These are phyloP conservation scores for Meyerozyma sp. DNA, from an alignment of 1,139 yeast genomes.

Conservation along the genomic window DNA sequence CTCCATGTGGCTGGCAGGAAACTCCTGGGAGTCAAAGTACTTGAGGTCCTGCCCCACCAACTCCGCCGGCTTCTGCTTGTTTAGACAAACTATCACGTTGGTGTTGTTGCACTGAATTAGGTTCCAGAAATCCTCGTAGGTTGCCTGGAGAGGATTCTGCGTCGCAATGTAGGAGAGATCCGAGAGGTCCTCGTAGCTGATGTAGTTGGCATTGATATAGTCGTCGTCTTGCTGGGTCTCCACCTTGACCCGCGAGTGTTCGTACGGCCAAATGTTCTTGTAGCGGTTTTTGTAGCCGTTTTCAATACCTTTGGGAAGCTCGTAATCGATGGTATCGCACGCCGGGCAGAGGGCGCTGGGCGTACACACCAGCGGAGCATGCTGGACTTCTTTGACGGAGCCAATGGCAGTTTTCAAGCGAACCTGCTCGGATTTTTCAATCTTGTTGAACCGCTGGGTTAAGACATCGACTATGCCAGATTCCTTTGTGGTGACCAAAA, in stretches of 20 bases:
- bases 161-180: conserved; percentile 10
- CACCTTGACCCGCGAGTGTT: conserved; percentile 12
- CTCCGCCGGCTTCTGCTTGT: conserved; percentile 25
- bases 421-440: conserved; percentile 46
- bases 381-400: conserved; percentile 8
- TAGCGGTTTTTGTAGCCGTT: conserved; percentile 13
- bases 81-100: conserved; percentile 65
- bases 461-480: conserved; percentile 30
- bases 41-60: conserved; percentile 1
- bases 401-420: conserved; percentile 35
- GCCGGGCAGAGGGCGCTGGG: conserved; percentile 40
- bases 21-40: conserved; percentile 1
- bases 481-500: conserved; percentile 17
- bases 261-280: conserved; percentile 15
- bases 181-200: conserved; percentile 6
- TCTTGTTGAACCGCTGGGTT: conserved; percentile 35
- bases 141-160: conserved; percentile 11
- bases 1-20: background rate
- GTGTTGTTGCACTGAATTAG: conserved; percentile 49
- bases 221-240: conserved; percentile 8
- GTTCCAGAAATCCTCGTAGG: conserved; percentile 14
- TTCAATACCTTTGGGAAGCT: conserved; percentile 13
- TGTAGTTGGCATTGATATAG: conserved; percentile 14
- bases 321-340: conserved; percentile 31
- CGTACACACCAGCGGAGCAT: conserved; percentile 31